Evolutionary conservation across 305 asterid species (phyloP), one percentile per base, ranked within the genome.

Genomic region (Fraxinus greggii): DNA sequence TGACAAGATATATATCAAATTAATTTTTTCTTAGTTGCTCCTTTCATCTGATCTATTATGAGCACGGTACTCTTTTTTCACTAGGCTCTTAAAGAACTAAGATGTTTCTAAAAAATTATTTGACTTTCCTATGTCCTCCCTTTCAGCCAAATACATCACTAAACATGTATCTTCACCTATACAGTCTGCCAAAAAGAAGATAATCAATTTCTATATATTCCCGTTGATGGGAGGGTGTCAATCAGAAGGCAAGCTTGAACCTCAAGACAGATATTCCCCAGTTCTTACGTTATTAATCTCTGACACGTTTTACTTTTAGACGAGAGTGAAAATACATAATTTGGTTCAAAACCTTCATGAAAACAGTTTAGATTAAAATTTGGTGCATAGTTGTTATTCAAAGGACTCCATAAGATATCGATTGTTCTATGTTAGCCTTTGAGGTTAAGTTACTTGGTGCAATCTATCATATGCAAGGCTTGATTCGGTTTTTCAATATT

Each of bases 41-140:
- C 72, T 24, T 23, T 5, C 72, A 8, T 26, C 63, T 81, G 80
- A 82, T 76, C 78, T 63, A 74, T 72, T 72, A 61, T 63, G 38
- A 70, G 59, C 51, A 45, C 17, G 74, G 24, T 59, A 15, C 51
- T 29, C 78, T 51, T 19, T 33, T 70, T 51, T 19, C 61, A 54
- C 17, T 33, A 2, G 10, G 17, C 17, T 23, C 45, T 61, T 21
- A 54, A 81, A 63, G 77, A 13, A 19, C 74, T 8, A 28, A 76
- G 51, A 29, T 81, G 36, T 72, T 77, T 73, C 28, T 67, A 31
- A 63, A 24, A 63, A 9, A 0, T 63, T 1, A 23, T 63, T 63
- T 63, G 72, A 12, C 33, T 63, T 63, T 63, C 13, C 32, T 24
- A 23, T 61, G 72, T 63, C 72, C 28, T 19, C 67, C 67, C 28